phyloP scores from a whole-genome alignment of 495 filamentous ascomycete genomes.

The Cercophora newfieldiana region DNA sequence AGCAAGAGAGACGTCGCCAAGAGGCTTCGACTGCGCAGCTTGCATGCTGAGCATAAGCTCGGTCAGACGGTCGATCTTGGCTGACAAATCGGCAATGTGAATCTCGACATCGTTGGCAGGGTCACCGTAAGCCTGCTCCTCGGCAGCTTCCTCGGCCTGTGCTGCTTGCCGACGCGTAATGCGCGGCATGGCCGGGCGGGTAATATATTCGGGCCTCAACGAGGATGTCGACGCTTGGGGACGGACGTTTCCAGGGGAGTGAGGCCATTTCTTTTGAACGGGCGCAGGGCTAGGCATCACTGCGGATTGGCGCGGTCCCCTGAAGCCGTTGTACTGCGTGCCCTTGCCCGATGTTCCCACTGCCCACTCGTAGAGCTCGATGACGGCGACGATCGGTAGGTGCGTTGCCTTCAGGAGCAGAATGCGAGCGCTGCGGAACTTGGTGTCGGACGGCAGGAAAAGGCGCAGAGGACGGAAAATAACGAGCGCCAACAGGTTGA shows the following conservation, averaged over 20 bases:
- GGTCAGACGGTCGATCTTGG: slow-evolving; percentile 51
- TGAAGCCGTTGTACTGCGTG: slow-evolving; percentile 35
- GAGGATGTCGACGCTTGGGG: slow-evolving; percentile 20
- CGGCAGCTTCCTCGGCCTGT: slow-evolving; percentile 25
- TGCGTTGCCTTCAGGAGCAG: slow-evolving; percentile 68
- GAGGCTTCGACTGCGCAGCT: slow-evolving; percentile 21
- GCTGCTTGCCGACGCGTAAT: slow-evolving; percentile 14
- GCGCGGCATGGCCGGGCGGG: neutral
- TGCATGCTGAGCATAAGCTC: slow-evolving; percentile 45
- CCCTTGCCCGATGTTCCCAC: slow-evolving; percentile 35
- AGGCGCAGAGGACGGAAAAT: slow-evolving; percentile 82
- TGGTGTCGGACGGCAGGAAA: slow-evolving; percentile 64
- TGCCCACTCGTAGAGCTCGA: slow-evolving; percentile 52
- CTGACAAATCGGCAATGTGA: slow-evolving; percentile 44
- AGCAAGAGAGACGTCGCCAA: slow-evolving; percentile 27
- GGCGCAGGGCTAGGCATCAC: slow-evolving; percentile 15
- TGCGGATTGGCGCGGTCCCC: slow-evolving; percentile 25
- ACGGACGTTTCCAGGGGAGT: neutral
- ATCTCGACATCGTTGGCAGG: slow-evolving; percentile 41
- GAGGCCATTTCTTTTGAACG: slow-evolving; percentile 12
- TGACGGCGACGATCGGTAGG: slow-evolving; percentile 52
- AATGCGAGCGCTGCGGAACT: slow-evolving; percentile 73
- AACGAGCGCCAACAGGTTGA: slow-evolving; percentile 81
- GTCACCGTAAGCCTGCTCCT: slow-evolving; percentile 34
- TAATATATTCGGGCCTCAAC: slow-evolving; percentile 10